phyloP scores from a whole-genome alignment of 495 filamentous ascomycete species.

The Hyaloscypha variabilis region DNA sequence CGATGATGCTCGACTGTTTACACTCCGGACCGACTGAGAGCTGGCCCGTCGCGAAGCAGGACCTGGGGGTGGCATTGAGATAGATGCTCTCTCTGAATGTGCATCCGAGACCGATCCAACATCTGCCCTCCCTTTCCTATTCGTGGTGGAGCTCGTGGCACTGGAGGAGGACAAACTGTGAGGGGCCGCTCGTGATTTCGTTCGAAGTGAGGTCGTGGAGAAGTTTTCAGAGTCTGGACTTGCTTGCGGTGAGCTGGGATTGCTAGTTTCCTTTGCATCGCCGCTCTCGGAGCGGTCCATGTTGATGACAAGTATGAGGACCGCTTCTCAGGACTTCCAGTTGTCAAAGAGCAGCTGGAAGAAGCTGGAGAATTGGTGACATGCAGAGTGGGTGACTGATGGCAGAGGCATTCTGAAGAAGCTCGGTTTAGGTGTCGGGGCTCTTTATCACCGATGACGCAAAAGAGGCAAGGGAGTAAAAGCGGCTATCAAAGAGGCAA shows the following conservation, averaged over 20 bases:
- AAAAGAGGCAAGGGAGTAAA: background rate
- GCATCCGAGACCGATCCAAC: constrained; percentile 42
- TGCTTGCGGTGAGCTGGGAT: constrained; percentile 14
- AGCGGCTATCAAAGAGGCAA: background rate
- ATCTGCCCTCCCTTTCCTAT: constrained; percentile 51
- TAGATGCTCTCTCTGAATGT: constrained; percentile 55
- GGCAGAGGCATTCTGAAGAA: background rate
- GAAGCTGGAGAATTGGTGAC: constrained; percentile 2
- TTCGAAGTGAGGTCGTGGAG: constrained; percentile 3
- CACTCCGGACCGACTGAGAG: constrained; percentile 29
- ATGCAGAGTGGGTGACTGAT: background rate
- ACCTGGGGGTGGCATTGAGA: constrained; percentile 58
- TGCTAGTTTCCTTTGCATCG: constrained; percentile 12
- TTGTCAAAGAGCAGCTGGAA: constrained; percentile 14
- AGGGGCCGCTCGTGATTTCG: constrained; percentile 8
- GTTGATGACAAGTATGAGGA: background rate
- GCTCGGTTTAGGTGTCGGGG: background rate
- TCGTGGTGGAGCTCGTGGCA: constrained; percentile 39
- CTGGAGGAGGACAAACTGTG: constrained; percentile 35
- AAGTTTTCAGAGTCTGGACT: constrained; percentile 11
- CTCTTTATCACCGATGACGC: constrained; percentile 1
- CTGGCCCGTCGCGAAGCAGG: background rate
- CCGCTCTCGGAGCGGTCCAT: background rate
- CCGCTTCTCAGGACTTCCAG: constrained; percentile 12
- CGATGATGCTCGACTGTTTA: constrained; percentile 29